Conservation (phyloP, 2,329 filamentous ascomycete species). For the Tolypocladium inflatum region DNA sequence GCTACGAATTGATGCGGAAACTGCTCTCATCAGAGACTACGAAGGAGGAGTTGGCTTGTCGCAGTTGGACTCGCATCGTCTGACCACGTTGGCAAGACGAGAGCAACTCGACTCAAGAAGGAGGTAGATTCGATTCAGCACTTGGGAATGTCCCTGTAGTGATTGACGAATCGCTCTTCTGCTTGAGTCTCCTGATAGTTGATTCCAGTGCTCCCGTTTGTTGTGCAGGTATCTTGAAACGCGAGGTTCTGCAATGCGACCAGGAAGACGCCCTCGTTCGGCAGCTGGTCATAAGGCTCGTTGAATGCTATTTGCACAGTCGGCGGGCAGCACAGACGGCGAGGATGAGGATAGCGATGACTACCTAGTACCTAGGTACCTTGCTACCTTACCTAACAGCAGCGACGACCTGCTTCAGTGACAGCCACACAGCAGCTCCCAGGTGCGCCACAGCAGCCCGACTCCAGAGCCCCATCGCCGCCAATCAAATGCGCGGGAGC, state of each 20-base stretch:
- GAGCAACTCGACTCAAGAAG: too few species aligned
- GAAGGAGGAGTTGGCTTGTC: too few species aligned
- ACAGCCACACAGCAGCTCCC: not conserved
- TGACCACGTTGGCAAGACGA: not conserved
- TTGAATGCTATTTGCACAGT: not conserved
- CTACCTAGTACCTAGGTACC: too few species aligned
- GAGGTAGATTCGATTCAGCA: too few species aligned
- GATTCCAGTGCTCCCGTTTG: not conserved
- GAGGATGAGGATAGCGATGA: not conserved
- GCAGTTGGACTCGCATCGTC: too few species aligned
- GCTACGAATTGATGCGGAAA: too few species aligned
- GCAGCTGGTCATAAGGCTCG: not conserved
- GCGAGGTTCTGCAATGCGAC: not conserved
- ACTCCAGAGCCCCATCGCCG: not conserved
- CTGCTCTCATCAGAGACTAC: too few species aligned
- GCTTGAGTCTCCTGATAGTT: too few species aligned
- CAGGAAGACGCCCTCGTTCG: not conserved
- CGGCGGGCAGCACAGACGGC: not conserved
- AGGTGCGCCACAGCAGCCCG: not conserved
- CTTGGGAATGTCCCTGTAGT: too few species aligned
- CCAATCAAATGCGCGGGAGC: not conserved
- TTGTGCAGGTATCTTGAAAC: not conserved
- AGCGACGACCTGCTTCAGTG: too few species aligned
- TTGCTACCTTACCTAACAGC: too few species aligned
- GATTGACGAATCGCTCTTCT: too few species aligned